A percentile compares a stretch with the other conserved stretches of the same genome.
Evolutionary conservation across 2,329 filamentous ascomycete species (phyloP).

Genomic region (Chaetomium sp.): DNA sequence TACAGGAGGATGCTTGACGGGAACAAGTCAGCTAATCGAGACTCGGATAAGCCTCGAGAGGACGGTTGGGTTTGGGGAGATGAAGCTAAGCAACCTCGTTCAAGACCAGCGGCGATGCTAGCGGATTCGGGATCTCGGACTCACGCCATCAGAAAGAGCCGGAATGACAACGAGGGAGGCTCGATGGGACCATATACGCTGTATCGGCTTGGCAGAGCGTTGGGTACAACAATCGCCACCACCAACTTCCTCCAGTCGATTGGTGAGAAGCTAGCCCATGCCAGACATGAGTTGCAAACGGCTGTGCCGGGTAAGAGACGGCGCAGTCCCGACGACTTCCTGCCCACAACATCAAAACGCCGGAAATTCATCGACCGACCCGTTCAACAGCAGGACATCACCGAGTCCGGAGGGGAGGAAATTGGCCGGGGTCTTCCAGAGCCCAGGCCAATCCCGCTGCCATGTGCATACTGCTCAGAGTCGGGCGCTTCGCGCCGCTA

Average conservation of each 20-base stretch:
- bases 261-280: slow-evolving; percentile 1
- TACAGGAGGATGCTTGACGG: neutral
- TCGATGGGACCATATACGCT: neutral
- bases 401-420: too few relatives aligned
- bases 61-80: too few relatives aligned
- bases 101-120: too few relatives aligned
- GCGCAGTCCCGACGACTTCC: too few relatives aligned
- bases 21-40: neutral
- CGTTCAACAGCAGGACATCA: too few relatives aligned
- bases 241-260: slow-evolving; percentile 1
- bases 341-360: neutral
- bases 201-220: neutral
- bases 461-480: neutral
- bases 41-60: too few relatives aligned
- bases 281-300: neutral
- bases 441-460: slow-evolving; percentile 5
- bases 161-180: too few relatives aligned
- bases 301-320: too few relatives aligned
- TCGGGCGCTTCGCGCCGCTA: neutral
- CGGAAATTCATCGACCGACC: neutral
- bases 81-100: too few relatives aligned
- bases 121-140: too few relatives aligned
- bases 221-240: neutral
- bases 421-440: too few relatives aligned
- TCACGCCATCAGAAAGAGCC: too few relatives aligned